phyloP scores from a whole-genome alignment of 1,284 basidiomycete genomes.

The Tausonia pullulans region DNA sequence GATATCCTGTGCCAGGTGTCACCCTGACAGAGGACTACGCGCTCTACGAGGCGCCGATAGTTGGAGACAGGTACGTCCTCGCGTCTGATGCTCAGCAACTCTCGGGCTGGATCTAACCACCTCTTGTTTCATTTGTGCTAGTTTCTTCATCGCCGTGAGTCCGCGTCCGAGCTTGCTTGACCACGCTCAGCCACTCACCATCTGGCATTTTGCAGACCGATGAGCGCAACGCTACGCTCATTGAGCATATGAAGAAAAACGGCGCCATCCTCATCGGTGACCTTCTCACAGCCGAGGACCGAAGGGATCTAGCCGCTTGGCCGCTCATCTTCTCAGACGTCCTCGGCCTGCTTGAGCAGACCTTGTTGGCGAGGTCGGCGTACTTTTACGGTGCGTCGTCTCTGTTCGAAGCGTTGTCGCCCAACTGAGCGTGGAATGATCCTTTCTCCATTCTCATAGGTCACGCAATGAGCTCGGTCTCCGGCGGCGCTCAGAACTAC shows the following conservation, averaged over 20 bases:
- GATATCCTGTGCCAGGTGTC: constrained; percentile 22
- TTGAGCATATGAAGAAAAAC: constrained; percentile 32
- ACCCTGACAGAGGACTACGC: constrained; percentile 19
- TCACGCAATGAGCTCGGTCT: background rate
- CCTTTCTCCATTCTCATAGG: too few species aligned
- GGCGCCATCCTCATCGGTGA: constrained; percentile 39
- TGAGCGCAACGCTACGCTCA: constrained; percentile 34
- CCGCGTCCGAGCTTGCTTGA: too few species aligned
- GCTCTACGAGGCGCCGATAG: constrained; percentile 19
- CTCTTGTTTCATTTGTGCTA: too few species aligned
- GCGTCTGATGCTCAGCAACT: too few species aligned
- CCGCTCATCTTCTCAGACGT: constrained; percentile 40
- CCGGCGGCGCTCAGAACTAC: constrained; percentile 12
- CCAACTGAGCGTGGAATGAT: constrained; percentile 14
- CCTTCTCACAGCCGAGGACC: constrained; percentile 38
- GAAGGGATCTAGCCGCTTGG: constrained; percentile 35
- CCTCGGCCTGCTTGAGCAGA: constrained; percentile 40
- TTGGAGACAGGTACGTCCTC: constrained; percentile 24
- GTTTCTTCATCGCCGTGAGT: too few species aligned
- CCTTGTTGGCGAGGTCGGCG: constrained; percentile 32
- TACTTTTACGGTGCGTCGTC: constrained; percentile 38
- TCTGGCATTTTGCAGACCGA: constrained; percentile 31
- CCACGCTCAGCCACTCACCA: background rate
- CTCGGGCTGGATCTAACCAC: too few species aligned
- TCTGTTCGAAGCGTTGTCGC: constrained; percentile 30